A percentile compares a stretch with the other conserved stretches of the same genome.
Evolutionary conservation across 208 protist species (phyloP).

Genomic region (Vickermania ingenoplastis): DNA sequence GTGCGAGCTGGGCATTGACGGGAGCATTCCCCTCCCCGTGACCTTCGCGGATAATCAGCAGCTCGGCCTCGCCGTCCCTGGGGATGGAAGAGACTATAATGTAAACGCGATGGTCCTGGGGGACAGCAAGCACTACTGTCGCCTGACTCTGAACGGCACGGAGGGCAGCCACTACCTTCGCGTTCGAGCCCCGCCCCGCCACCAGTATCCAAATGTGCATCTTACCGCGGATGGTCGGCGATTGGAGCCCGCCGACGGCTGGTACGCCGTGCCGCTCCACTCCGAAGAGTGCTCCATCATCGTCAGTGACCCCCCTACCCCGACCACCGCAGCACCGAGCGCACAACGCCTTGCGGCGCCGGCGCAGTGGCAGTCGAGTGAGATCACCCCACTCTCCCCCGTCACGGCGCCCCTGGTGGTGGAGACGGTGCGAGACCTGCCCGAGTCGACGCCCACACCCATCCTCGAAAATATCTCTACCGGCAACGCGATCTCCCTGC

Average conservation of each 20-base stretch:
- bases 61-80: slow-evolving; percentile 44
- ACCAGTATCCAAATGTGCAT: slow-evolving; percentile 12
- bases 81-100: slow-evolving; percentile 66
- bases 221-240: slow-evolving; percentile 44
- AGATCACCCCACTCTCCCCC: neutral
- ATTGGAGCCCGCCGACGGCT: slow-evolving; percentile 34
- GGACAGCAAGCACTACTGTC: slow-evolving; percentile 46
- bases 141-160: slow-evolving; percentile 60
- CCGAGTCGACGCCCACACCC: slow-evolving; percentile 14
- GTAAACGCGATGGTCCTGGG: slow-evolving; percentile 46
- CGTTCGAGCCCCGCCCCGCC: slow-evolving; percentile 37
- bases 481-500: slow-evolving; percentile 33
- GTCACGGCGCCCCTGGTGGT: slow-evolving; percentile 26
- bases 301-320: slow-evolving; percentile 7
- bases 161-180: slow-evolving; percentile 43
- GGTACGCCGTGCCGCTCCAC: slow-evolving; percentile 56
- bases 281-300: slow-evolving; percentile 48
- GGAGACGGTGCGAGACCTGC: slow-evolving; percentile 17
- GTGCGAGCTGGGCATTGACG: slow-evolving; percentile 65
- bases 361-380: neutral
- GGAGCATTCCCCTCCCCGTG: slow-evolving; percentile 31
- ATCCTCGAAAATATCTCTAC: slow-evolving; percentile 44
- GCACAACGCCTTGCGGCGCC: neutral
- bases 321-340: neutral
- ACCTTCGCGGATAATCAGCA: slow-evolving; percentile 19